Evolutionary conservation across 2,329 filamentous ascomycete genomes (phyloP).

Genomic region (Colletotrichum cuscutae): DNA sequence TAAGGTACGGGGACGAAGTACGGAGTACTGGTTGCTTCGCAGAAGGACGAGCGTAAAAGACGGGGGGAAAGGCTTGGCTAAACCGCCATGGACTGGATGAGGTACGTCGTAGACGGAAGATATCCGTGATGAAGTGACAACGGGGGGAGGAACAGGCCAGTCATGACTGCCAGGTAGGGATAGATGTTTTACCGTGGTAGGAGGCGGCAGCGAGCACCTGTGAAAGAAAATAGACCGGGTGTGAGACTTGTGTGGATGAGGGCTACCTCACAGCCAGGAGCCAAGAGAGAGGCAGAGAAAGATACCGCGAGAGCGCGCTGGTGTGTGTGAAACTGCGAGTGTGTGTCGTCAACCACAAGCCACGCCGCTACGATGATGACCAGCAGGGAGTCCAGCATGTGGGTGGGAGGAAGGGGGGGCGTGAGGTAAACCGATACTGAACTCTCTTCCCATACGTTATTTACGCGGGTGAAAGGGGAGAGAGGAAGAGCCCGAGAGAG

Average conservation of each 20-base stretch:
- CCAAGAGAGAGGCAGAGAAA: not conserved
- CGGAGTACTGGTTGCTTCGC: not conserved
- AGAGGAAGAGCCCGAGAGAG: not conserved
- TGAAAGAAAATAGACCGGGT: conserved; percentile 12
- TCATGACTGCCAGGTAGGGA: conserved; percentile 17
- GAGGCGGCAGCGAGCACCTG: conserved; percentile 19
- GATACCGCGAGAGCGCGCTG: not conserved
- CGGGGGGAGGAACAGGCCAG: not conserved
- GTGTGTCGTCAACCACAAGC: not conserved
- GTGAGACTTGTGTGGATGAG: not conserved
- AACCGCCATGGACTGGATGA: not conserved
- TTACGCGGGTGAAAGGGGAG: conserved; percentile 17
- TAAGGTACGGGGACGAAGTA: not conserved
- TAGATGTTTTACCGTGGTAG: conserved; percentile 19
- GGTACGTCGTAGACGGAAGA: not conserved
- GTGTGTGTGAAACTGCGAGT: not conserved
- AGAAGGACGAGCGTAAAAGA: not conserved
- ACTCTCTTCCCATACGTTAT: not conserved
- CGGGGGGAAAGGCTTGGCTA: not conserved
- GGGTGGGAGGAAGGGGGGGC: not conserved
- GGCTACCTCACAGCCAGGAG: not conserved
- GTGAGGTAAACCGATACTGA: not conserved
- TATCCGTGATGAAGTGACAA: conserved; percentile 25
- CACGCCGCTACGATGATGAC: not conserved
- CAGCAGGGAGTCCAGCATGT: conserved; percentile 4